These are phyloP conservation scores for Hypoxylon sp. DNA, from an alignment of 2,329 filamentous ascomycete species.

Conservation along the genomic window DNA sequence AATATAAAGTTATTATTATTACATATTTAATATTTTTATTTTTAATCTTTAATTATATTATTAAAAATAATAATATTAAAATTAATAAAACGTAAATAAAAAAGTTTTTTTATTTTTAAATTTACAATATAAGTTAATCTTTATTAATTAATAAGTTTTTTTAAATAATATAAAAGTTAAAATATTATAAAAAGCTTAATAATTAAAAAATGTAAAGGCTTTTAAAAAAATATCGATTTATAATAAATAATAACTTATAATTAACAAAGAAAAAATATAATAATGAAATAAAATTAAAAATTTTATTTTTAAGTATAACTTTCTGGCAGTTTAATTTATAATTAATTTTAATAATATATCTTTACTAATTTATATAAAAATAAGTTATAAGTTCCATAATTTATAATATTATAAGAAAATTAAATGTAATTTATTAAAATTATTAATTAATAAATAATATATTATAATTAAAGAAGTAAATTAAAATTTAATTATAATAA, in stretches of 20 bases:
- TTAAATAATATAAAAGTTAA: not conserved
- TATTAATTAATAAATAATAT: not conserved
- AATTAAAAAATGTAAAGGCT: not conserved
- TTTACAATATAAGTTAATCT: not conserved
- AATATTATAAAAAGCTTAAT: not conserved
- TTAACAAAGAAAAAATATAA: not conserved
- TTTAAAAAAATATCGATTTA: not conserved
- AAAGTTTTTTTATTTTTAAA: not conserved
- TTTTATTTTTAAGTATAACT: not conserved
- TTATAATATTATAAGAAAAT: not conserved
- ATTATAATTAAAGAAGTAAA: not conserved
- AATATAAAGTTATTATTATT: not conserved
- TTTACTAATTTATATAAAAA: not conserved
- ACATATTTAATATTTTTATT: not conserved
- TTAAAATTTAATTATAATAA: too few relatives aligned
- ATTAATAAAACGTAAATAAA: not conserved
- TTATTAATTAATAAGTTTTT: not conserved
- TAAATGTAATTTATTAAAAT: not conserved
- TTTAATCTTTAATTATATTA: conserved; percentile 13
- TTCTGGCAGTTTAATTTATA: not conserved
- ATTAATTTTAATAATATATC: conserved; percentile 4
- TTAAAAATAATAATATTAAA: conserved; percentile 11
- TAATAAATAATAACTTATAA: too few relatives aligned
- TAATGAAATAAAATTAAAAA: conserved; percentile 3
- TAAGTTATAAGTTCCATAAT: not conserved